Evolutionary conservation across 164 flowering plant genomes (phyloP), one percentile per base, ranked within the genome.

Genomic region (Saururus chinensis): DNA sequence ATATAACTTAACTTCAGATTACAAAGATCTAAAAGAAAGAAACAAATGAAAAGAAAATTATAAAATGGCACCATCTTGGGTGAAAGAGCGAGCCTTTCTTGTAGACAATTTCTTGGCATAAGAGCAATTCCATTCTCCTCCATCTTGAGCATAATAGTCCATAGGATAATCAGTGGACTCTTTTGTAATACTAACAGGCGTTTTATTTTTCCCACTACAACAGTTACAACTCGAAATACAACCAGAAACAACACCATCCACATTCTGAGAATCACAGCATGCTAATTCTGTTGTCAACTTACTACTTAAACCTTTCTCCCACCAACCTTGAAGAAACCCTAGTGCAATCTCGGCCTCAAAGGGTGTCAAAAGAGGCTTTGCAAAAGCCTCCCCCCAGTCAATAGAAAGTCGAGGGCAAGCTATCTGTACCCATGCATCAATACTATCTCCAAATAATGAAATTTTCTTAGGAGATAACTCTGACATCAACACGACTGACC

Each of bases 61-160:
- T 45, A 17, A 45, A 45, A 17, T 13, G 12, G 45, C 11, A 45
- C 49, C 49, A 45, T 45, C 37, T 30, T 30, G 37, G 37, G 37
- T 68, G 68, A 71, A 63, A 75, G 79, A 60, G 53, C 53, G 68
- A 63, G 42, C 23, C 61, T 69, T 79, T 70, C 79, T 80, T 40
- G 71, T 62, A 14, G 41, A 19, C 48, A 75, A 61, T 68, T 81
- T 88, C 74, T 76, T 90, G 9, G 79, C 68, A 71, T 88, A 85
- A 49, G 83, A 74, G 4, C 88, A 81, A 73, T 90, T 93, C 97
- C 96, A 93, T 6, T 88, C 89, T 40, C 96, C 99, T 61, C 97
- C 99, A 73, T 90, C 92, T 71, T 87, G 91, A 51, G 96, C 92
- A 83, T 93, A 93, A 69, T 93, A 93, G 70, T 93, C 97, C 99